Evolutionary conservation across 192 early-diverging fungal species (phyloP), one percentile per base, ranked within the genome.

Genomic region (Kappamyces sp.): DNA sequence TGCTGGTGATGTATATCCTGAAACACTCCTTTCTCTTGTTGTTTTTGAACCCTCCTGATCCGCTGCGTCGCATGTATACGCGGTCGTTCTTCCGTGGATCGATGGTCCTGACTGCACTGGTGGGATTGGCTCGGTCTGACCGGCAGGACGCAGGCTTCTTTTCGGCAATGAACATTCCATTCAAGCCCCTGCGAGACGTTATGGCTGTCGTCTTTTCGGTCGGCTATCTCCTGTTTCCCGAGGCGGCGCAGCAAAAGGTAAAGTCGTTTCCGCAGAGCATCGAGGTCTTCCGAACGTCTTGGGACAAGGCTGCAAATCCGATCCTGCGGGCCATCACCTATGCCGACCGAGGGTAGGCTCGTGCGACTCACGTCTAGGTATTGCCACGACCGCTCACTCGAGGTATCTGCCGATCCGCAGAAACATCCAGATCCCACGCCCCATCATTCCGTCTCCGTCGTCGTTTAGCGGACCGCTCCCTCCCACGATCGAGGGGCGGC

Each of bases 21-120:
- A 74, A 83, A 34, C 83, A 92, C 68, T 55, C 84, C 43, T 80
- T 88, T 62, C 71, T 88, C 40, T 60, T 91, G 32, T 54, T 88
- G 23, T 89, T 86, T n/a, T 70, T 87, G 23, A 85, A 85, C 63
- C 78, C 89, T 8, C 87, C 23, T 12, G 90, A 94, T 67, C 89
- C 90, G 3, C 58, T 92, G 60, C 83, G 84, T 32, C 72, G 84
- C 47, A 84, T 91, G 69, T 98, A 98, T 74, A 92, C 86, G 40
- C 81, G 85, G 8, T 90, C 82, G 70, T 98, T 89, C 69, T 95
- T 90, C 62, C 83, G 94, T 10, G 90, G 89, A 8, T 85, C 92
- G 0, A 94, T 90, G 87, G 70, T 95, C 38, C 66, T 92, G 49
- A 90, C 90, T 0, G 90, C 88, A 2, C 69, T 94, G n/a, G 50